phyloP scores from a whole-genome alignment of 345 rosid genomes.

The Heritiera littoralis region DNA sequence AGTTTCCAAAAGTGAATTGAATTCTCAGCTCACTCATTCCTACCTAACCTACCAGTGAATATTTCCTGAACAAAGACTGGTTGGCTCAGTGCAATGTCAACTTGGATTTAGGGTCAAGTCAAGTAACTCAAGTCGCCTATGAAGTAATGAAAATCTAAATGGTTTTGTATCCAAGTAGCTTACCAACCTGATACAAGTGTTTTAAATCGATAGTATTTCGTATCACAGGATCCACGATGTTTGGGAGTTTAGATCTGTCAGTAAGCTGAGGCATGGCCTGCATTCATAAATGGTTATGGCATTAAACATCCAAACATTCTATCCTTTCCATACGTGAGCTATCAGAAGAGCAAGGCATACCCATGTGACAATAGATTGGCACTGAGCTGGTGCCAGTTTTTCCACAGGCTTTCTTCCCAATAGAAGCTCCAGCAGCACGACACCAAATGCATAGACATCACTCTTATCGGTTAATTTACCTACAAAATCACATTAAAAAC shows the following conservation, averaged over 20 bases:
- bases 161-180: neutral
- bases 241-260: constrained; percentile 82
- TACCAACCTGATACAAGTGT: constrained; percentile 86
- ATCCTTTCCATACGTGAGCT: neutral
- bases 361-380: constrained; percentile 96
- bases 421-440: constrained; percentile 92
- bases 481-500: constrained; percentile 19
- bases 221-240: constrained; percentile 77
- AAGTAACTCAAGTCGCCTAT: neutral
- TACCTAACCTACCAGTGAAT: constrained; percentile 13
- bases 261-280: constrained; percentile 99
- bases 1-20: neutral
- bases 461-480: constrained; percentile 95
- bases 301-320: neutral
- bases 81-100: neutral
- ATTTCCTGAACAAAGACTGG: neutral
- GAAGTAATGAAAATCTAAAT: neutral
- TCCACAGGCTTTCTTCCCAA: constrained; percentile 86
- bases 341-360: constrained; percentile 39
- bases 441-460: constrained; percentile 94
- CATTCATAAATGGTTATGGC: constrained; percentile 21
- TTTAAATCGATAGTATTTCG: constrained; percentile 75
- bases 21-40: constrained; percentile 7
- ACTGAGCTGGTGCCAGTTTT: constrained; percentile 79
- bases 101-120: neutral